Conservation (phyloP, 179 eudicot species). For the Beta lomatogona region DNA sequence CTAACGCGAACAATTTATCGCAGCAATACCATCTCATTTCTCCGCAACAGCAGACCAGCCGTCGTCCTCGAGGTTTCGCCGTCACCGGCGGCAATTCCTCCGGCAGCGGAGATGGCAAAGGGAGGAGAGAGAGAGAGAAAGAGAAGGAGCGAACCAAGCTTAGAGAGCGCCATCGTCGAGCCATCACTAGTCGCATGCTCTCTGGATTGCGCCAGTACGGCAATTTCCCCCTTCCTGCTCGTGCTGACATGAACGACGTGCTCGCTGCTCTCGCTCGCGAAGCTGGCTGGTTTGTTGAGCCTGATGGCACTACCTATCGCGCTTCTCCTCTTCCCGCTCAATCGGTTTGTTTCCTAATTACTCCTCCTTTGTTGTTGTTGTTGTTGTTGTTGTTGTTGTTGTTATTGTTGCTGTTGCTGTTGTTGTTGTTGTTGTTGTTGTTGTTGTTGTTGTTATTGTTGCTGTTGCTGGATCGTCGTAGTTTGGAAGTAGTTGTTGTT, state of each 20-base stretch:
- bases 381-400: background rate
- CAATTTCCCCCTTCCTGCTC: slow-evolving; percentile 59
- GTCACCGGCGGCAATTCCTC: slow-evolving; percentile 30
- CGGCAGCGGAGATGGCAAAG: slow-evolving; percentile 28
- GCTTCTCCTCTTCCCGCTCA: slow-evolving; percentile 36
- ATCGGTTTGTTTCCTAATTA: slow-evolving; percentile 17
- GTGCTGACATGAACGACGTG: slow-evolving; percentile 74
- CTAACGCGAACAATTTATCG: slow-evolving; percentile 16
- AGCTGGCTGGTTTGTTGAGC: slow-evolving; percentile 64
- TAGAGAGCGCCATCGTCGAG: slow-evolving; percentile 70
- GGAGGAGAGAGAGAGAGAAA: slow-evolving; percentile 62
- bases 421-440: too few species aligned
- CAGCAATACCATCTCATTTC: slow-evolving; percentile 22
- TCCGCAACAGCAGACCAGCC: slow-evolving; percentile 27
- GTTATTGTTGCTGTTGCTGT: background rate
- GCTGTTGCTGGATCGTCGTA: too few species aligned
- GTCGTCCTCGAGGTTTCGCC: slow-evolving; percentile 63
- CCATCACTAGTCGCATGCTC: slow-evolving; percentile 70
- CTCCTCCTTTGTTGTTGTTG: background rate
- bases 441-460: too few species aligned
- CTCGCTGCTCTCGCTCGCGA: slow-evolving; percentile 69
- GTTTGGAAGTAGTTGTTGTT: too few species aligned
- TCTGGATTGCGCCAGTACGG: slow-evolving; percentile 74
- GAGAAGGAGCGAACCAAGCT: slow-evolving; percentile 73
- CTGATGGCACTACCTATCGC: slow-evolving; percentile 60